Evolutionary conservation across 140 eudicot species (phyloP), one percentile per base, ranked within the genome.

Genomic region (Ambrosia hybrid): DNA sequence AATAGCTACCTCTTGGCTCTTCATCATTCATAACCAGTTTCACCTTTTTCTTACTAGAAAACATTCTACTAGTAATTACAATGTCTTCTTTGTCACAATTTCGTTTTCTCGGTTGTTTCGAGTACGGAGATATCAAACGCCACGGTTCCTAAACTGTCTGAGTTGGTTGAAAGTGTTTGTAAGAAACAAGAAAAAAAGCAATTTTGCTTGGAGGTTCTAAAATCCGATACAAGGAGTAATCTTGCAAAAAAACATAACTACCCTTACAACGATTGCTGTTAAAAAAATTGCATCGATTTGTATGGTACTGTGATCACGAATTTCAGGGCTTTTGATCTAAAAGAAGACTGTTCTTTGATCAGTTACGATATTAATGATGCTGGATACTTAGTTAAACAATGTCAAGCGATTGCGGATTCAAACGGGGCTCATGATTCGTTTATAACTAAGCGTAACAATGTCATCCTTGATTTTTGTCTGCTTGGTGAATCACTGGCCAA

Each of bases 111-210:
- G 4, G 2, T 73, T 34, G 12, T 52, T 48, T 73, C 49, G 17
- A 11, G 15, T 9, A 33, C 33, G 26, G 15, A 46, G n/a, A 71
- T 57, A 12, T 57, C 76, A 41, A 71, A 57, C 58, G 69, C 14
- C 51, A 3, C 34, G 6, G 46, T 41, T 41, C 46, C 4, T 6
- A 41, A 41, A 41, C 59, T 68, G 7, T 72, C 58, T 10, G 59
- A 46, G 1, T 36, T 72, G 34, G 76, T 72, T 51, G 8, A 72
- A 59, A 4, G 59, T 30, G 69, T 72, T 45, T 72, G 76, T 30
- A 45, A n/a, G 36, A 60, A 59, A 45, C 69, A 2, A 58, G 36
- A 9, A 14, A 13, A 72, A 34, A 14, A 6, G 8, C 13, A 72
- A 8, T 51, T 72, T 13, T 72, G 77, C 60, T 41, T 41, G 46